A percentile compares a stretch with the other conserved stretches of the same genome.
Evolutionary conservation across 768 basidiomycete species (phyloP).

Genomic region (Hortiboletus flavorubellus): DNA sequence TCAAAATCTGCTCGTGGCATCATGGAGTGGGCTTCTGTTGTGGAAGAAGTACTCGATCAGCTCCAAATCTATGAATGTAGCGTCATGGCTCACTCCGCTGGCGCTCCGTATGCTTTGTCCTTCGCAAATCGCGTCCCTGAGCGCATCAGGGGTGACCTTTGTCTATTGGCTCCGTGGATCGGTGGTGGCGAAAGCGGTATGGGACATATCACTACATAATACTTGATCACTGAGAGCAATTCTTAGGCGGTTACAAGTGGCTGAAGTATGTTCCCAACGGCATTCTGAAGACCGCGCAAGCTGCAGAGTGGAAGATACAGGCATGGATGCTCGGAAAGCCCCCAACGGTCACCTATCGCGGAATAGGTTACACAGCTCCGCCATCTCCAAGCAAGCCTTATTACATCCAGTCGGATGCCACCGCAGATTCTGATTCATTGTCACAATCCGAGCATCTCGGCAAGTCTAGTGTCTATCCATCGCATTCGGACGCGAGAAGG

Average conservation of each 20-base stretch:
- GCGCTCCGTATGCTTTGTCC: constrained; percentile 90
- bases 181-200: constrained; percentile 84
- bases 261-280: constrained; percentile 94
- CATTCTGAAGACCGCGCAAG: constrained; percentile 91
- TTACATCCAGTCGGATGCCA: constrained; percentile 17
- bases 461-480: constrained; percentile 28
- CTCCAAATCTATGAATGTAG: constrained; percentile 77
- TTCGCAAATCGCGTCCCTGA: constrained; percentile 73
- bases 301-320: constrained; percentile 96
- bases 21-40: constrained; percentile 85
- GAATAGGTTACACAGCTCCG: constrained; percentile 74
- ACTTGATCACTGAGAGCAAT: constrained; percentile 12
- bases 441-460: constrained; percentile 20
- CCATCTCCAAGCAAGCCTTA: constrained; percentile 33
- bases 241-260: constrained; percentile 85
- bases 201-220: constrained; percentile 26
- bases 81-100: constrained; percentile 94
- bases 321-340: constrained; percentile 98
- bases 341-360: constrained; percentile 77
- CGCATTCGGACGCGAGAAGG: constrained; percentile 39
- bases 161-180: constrained; percentile 95
- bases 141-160: constrained; percentile 79
- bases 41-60: constrained; percentile 85
- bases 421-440: constrained; percentile 15
- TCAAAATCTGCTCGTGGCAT: constrained; percentile 73